Evolutionary conservation across 2,329 filamentous ascomycete genomes (phyloP).

Genomic region (Chalara sp.): DNA sequence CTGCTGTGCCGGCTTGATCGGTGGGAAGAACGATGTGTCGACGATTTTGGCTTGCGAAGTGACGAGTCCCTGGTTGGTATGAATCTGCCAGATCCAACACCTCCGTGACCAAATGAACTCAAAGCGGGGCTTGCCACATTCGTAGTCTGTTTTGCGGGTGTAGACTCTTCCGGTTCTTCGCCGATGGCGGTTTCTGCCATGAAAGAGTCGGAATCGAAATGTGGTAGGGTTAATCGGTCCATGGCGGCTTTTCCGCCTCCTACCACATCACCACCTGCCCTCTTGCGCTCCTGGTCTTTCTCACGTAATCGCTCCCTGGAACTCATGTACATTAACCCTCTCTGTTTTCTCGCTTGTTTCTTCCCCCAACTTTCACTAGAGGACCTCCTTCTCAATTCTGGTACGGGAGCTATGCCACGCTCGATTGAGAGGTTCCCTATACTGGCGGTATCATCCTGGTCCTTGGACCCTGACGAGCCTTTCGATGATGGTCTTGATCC

Average conservation of each 20-base stretch:
- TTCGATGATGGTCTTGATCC: slow-evolving; percentile 52
- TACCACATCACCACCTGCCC: slow-evolving; percentile 36
- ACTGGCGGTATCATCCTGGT: slow-evolving; percentile 49
- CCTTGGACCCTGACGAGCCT: slow-evolving; percentile 46
- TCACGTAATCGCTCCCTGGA: slow-evolving; percentile 61
- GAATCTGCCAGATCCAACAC: slow-evolving; percentile 31
- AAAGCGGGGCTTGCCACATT: slow-evolving; percentile 7
- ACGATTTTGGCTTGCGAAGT: slow-evolving; percentile 48
- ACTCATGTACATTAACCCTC: slow-evolving; percentile 66
- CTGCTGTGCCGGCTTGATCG: slow-evolving; percentile 39
- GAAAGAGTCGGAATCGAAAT: slow-evolving; percentile 25
- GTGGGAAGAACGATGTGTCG: slow-evolving; percentile 44
- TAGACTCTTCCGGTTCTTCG: slow-evolving; percentile 38
- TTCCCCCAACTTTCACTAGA: slow-evolving; percentile 58
- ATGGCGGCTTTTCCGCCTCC: slow-evolving; percentile 30
- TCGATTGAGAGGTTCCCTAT: slow-evolving; percentile 61
- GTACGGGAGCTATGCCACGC: slow-evolving; percentile 39
- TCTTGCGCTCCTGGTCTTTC: slow-evolving; percentile 55
- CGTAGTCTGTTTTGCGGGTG: slow-evolving; percentile 17
- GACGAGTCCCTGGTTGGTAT: slow-evolving; percentile 67
- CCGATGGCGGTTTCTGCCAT: slow-evolving; percentile 31
- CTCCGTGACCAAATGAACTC: slow-evolving; percentile 16
- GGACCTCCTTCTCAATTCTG: slow-evolving; percentile 44
- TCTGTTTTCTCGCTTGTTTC: slow-evolving; percentile 45
- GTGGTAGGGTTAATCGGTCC: slow-evolving; percentile 19